Conservation (phyloP, 768 basidiomycete genomes). For the Ramaria rubella region DNA sequence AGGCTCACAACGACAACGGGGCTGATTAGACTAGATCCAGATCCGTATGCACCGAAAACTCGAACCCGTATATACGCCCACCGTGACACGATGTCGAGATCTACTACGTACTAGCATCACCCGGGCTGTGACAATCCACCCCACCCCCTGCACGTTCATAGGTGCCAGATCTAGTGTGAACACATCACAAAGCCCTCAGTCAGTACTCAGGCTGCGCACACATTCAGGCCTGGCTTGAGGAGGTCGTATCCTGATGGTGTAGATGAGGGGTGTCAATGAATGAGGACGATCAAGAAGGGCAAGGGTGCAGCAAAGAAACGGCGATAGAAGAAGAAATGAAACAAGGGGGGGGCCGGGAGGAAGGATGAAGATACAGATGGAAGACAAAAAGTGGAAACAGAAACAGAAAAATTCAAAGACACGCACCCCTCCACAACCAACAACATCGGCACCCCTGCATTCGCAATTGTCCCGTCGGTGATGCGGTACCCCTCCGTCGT, state of each 20-base stretch:
- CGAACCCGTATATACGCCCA: too few relatives aligned
- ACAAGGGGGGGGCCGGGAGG: not conserved
- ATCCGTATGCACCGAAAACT: too few relatives aligned
- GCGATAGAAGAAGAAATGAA: not conserved
- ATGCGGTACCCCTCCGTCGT: constrained; percentile 20
- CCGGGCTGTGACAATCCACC: too few relatives aligned
- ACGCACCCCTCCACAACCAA: constrained; percentile 32
- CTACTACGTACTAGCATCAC: too few relatives aligned
- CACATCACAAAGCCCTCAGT: constrained; percentile 19
- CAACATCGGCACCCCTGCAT: constrained; percentile 18
- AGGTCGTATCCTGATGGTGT: constrained; percentile 27
- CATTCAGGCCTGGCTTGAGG: constrained; percentile 23
- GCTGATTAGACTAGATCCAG: too few relatives aligned
- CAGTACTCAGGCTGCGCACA: constrained; percentile 23
- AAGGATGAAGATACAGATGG: too few relatives aligned
- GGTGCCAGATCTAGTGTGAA: not conserved
- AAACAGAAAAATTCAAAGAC: too few relatives aligned
- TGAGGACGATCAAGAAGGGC: too few relatives aligned
- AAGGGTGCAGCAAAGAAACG: too few relatives aligned
- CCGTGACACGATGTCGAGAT: too few relatives aligned
- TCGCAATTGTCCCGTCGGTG: constrained; percentile 21
- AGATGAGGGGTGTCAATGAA: constrained; percentile 1
- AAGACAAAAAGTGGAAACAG: not conserved
- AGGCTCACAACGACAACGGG: too few relatives aligned
- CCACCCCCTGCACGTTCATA: too few relatives aligned